Base-by-base conservation (phyloP, 1,284 basidiomycete genomes). In the Sporisorium scitamineum region DNA sequence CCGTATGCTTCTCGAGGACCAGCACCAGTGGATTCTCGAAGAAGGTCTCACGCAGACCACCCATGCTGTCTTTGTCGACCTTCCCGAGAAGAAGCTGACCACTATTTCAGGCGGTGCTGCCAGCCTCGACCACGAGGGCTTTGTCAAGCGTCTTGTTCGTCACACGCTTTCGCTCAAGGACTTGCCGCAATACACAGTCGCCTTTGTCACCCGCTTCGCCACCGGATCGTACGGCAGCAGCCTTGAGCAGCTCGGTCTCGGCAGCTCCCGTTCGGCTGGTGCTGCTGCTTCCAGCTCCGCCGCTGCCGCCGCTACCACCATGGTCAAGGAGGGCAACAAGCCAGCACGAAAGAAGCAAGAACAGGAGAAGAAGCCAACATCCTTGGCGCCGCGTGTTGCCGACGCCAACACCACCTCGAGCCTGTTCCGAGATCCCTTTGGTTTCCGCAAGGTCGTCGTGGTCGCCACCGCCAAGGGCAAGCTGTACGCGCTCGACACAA, bases 401-500 rank as follows among this genome's bases (percentile, higher is more conserved):
- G 56, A 70, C 5, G 54, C 61, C 61, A 76, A 77, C 39, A 54
- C 65, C 18, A 65, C 73, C 2, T 70, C 65, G n/a, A 52, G 50
- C 16, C 72, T 83, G 18, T 78, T 71, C 66, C 74, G 76, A 27
- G 94, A 97, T 81, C 87, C 91, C 1, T 97, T 96, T 83, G 95
- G 94, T 0, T 94, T 97, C 86, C 89, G 92, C 52, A 94, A 97
- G 85, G 85, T 97, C 42, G 89, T 95, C 54, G 89, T 97, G 2
- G 89, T 88, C 3, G 92, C 91, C 0, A 94, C 93, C 1, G 78
- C 87, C 2, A 88, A 89, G 34, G 94, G 94, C 20, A 94, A 94
- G 83, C 79, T 95, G 0, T 94, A 91, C 80, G 95, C 91, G 0
- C 86, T 97, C 54, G 94, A 97, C 82, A 92, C 88, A 55, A 93